phyloP scores from a whole-genome alignment of 2,329 filamentous ascomycete species.

The Didymellaceae sp. region DNA sequence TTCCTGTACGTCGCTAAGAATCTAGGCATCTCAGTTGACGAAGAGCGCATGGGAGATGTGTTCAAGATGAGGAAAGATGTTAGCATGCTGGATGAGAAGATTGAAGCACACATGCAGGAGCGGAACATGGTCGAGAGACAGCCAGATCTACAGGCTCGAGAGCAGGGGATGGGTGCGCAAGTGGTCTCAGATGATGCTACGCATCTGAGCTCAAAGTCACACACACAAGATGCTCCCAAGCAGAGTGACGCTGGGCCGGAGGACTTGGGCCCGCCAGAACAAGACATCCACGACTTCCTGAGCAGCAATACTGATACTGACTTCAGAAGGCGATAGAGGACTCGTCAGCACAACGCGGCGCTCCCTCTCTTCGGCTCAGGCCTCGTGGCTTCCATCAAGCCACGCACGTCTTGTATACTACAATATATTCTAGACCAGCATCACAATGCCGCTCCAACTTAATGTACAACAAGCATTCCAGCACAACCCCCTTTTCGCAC shows the following conservation, averaged over 20 bases:
- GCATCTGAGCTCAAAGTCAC: no score
- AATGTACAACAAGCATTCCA: constrained; percentile 1
- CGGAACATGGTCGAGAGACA: constrained; percentile 2
- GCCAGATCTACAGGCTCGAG: neutral
- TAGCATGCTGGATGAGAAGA: constrained; percentile 7
- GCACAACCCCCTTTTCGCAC: constrained; percentile 5
- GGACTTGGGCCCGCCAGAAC: constrained; percentile 6
- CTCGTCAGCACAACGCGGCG: constrained; percentile 6
- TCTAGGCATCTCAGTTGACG: constrained; percentile 20
- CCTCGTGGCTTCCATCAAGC: constrained; percentile 1
- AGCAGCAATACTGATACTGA: constrained; percentile 15
- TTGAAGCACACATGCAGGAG: constrained; percentile 4
- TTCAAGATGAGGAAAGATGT: constrained; percentile 7
- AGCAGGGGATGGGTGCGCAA: neutral
- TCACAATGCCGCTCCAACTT: neutral
- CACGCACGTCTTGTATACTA: constrained; percentile 5
- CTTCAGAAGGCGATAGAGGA: neutral
- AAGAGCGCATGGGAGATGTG: constrained; percentile 21
- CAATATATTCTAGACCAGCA: neutral
- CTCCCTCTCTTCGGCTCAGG: neutral
- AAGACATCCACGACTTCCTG: constrained; percentile 26
- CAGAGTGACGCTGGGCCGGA: neutral
- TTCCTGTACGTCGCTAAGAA: constrained; percentile 27
- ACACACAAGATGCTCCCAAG: neutral
- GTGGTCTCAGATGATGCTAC: no score